These are phyloP conservation scores for Xylaria sp. DNA, from an alignment of 2,329 filamentous ascomycete species.

Conservation along the genomic window DNA sequence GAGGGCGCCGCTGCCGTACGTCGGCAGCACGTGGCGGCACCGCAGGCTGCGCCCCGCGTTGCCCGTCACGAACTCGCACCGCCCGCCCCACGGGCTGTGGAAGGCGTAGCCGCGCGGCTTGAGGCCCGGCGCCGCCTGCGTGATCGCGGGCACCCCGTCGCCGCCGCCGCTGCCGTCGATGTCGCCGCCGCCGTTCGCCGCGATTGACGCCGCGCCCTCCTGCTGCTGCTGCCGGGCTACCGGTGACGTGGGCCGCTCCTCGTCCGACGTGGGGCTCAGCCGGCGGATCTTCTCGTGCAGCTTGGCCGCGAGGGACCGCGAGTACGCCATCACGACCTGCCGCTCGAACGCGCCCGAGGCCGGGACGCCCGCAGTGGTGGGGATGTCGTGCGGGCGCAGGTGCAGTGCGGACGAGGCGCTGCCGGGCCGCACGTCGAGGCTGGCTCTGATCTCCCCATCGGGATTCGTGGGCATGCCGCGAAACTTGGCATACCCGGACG, in stretches of 20 bases:
- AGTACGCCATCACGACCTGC: slow-evolving; percentile 61
- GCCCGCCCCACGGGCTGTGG: slow-evolving; percentile 81
- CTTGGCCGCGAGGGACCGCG: slow-evolving; percentile 52
- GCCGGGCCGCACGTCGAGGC: slow-evolving; percentile 33
- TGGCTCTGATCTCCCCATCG: slow-evolving; percentile 23
- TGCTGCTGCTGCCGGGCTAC: slow-evolving; percentile 32
- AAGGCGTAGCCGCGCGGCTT: slow-evolving; percentile 74
- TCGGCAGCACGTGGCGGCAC: slow-evolving; percentile 71
- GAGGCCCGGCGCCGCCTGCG: slow-evolving; percentile 49
- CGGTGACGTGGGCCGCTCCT: slow-evolving; percentile 33
- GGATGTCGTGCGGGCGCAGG: slow-evolving; percentile 15
- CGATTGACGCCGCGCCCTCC: slow-evolving; percentile 39
- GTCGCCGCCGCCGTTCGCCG: slow-evolving; percentile 38
- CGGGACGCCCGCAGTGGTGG: slow-evolving; percentile 5
- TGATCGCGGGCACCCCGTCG: slow-evolving; percentile 40
- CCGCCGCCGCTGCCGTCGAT: slow-evolving; percentile 28
- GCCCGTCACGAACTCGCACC: slow-evolving; percentile 83
- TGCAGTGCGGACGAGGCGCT: slow-evolving; percentile 26
- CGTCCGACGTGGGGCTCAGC: slow-evolving; percentile 35
- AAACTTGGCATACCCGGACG: slow-evolving; percentile 61
- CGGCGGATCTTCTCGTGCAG: slow-evolving; percentile 50
- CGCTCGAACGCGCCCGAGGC: slow-evolving; percentile 50
- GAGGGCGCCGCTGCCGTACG: slow-evolving; percentile 37
- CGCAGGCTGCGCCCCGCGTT: slow-evolving; percentile 73
- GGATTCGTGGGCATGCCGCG: slow-evolving; percentile 49